Percentiles rank a stretch among this genome's conserved stretches.
These are phyloP conservation scores for Cystobasidium pallidum DNA, from an alignment of 1,284 basidiomycete species.

Conservation along the genomic window DNA sequence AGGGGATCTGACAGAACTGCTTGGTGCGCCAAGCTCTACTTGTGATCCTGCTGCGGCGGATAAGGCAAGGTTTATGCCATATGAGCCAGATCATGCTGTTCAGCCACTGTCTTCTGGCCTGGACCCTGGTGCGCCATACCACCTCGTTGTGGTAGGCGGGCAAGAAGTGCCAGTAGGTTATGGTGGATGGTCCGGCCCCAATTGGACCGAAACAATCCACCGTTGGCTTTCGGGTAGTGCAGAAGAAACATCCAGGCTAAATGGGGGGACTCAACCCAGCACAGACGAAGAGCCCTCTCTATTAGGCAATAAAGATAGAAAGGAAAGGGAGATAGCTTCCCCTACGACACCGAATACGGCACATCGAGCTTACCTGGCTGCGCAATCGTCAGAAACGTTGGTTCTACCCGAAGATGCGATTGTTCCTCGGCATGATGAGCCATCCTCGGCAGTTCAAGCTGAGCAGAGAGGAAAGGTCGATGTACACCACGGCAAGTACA, in stretches of 20 bases:
- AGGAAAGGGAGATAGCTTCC: neutral
- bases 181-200: slow-evolving; percentile 46
- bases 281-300: neutral
- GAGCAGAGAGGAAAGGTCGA: no score
- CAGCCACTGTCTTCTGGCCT: slow-evolving; percentile 46
- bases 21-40: slow-evolving; percentile 45
- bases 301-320: neutral
- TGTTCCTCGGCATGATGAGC: neutral
- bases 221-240: slow-evolving; percentile 53
- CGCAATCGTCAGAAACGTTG: slow-evolving; percentile 9
- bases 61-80: slow-evolving; percentile 11
- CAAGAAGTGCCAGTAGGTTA: slow-evolving; percentile 49
- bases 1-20: slow-evolving; percentile 51
- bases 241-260: neutral
- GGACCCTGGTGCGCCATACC: slow-evolving; percentile 48
- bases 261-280: neutral
- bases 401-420: neutral
- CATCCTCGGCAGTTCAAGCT: neutral
- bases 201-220: slow-evolving; percentile 57
- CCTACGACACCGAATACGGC: slow-evolving; percentile 14
- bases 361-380: slow-evolving; percentile 13
- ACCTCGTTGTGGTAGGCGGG: slow-evolving; percentile 50
- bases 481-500: neutral
- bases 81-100: slow-evolving; percentile 35
- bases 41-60: slow-evolving; percentile 1